These are phyloP conservation scores for Penicillium steckii DNA, from an alignment of 495 filamentous ascomycete species.

Conservation along the genomic window DNA sequence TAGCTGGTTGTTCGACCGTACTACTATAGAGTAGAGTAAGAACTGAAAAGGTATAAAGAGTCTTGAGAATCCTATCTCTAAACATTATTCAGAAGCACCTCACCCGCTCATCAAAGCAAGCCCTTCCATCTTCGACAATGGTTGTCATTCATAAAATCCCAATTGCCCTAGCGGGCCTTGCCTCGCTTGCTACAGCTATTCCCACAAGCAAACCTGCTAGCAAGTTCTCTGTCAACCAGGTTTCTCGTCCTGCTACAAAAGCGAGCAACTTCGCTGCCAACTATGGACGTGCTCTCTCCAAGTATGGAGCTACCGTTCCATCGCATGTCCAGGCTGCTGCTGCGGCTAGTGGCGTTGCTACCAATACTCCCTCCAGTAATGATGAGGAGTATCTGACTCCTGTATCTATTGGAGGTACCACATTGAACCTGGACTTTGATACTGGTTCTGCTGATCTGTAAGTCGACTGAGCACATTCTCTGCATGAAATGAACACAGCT, in stretches of 20 bases:
- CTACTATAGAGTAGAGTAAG: not conserved
- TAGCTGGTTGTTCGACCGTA: not conserved
- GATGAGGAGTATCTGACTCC: conserved; percentile 66
- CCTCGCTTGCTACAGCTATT: conserved; percentile 27
- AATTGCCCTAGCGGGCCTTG: conserved; percentile 25
- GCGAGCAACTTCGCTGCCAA: conserved; percentile 37
- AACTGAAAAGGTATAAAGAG: conserved; percentile 13
- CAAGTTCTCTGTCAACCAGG: conserved; percentile 42
- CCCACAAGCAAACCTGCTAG: conserved; percentile 12
- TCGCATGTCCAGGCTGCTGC: conserved; percentile 35
- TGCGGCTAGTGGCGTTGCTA: conserved; percentile 42
- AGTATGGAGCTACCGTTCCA: conserved; percentile 42
- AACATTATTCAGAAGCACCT: not conserved
- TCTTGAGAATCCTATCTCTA: not conserved
- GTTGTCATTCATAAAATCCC: conserved; percentile 34
- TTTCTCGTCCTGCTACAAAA: conserved; percentile 23
- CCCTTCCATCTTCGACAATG: conserved; percentile 21
- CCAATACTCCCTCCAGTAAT: conserved; percentile 49
- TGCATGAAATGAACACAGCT: no score
- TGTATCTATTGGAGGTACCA: conserved; percentile 59
- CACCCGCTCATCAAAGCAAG: not conserved
- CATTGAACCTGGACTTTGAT: conserved; percentile 65
- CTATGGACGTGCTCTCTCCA: conserved; percentile 37
- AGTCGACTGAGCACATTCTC: conserved; percentile 30
- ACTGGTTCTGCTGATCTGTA: conserved; percentile 74